Base-by-base conservation (phyloP, 2,329 filamentous ascomycete genomes). In the Epichloe hybrida region DNA sequence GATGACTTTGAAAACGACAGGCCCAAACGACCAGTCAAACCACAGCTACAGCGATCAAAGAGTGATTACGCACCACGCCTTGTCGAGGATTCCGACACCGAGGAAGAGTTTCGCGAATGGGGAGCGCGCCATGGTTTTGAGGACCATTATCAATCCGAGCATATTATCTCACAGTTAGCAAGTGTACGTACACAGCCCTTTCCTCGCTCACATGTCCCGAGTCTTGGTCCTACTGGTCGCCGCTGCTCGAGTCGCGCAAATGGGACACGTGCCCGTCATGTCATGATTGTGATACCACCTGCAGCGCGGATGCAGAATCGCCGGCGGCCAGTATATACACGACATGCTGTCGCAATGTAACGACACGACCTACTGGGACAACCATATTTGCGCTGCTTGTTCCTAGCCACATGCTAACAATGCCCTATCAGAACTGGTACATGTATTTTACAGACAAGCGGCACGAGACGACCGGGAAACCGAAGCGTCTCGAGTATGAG, bases 391-490 rank as follows among this genome's bases (percentile, higher is more conserved):
- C 7, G 21, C 27, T 35, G 27, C 36, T n/a, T 8, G 31, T 23
- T 31, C 9, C 8, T 42, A n/a, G 21, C 6, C 42, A 13, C 21
- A 37, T 47, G 46, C 52, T 52, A 41, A 52, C 42, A 21, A 44
- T 52, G 46, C 31, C 31, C 12, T 47, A 40, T 31, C 67, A 95
- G 86, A 94, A 88, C 58, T 98, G 95, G 81, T 97, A 95, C 73
- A 97, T 97, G 91, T 98, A 98, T 70, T 98, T 87, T 68, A 96
- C 91, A 56, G 93, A 98, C 68, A 97, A 97, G 69, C 84, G 91
- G 49, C 93, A 98, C 69, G 93, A 97, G 65, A 93, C 88, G 21
- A 91, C 88, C 37, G 93, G 89, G 21, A 88, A 90, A 58, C 88
- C 89, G 15, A 88, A 89, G 63, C 77, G 80, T 49, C 76, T 75